Base-by-base conservation (phyloP, 441 rosid species). In the Erodium texanum region DNA sequence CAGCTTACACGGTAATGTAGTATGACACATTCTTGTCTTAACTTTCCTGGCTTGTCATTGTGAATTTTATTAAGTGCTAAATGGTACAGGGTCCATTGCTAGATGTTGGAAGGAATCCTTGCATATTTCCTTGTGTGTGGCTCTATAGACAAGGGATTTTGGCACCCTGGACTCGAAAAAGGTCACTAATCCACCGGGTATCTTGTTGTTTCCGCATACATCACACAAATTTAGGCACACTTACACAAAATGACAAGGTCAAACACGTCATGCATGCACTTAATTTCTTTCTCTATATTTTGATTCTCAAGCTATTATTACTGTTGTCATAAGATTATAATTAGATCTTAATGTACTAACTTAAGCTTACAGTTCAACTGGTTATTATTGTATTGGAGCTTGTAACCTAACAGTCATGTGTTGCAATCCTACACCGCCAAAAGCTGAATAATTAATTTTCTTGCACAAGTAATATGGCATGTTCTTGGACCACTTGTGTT, bases 71-170 rank as follows among this genome's bases (percentile, higher is more conserved):
- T 16, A 24, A 19, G 9, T 64, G 61, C 68, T 75, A 68, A 24
- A 29, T 69, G 72, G 5, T 84, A 78, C 80, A 92, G 98, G 98
- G 97, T 12, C 97, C 96, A 23, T 71, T 93, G 68, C 97, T 90
- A 67, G 97, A 93, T 82, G 75, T 89, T 66, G 98, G 98, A 77
- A 89, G 97, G 77, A 87, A 90, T 68, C 86, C 86, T 67, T 73
- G 87, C 41, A 70, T 82, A 23, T 93, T 93, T 78, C 87, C 92
- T 50, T 93, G 96, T 65, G 82, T 84, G 38, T 93, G 98, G 97
- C 79, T 87, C 71, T 72, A 86, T 75, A 86, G 97, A 75, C 98
- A 89, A 81, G 93, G 96, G 68, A 74, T 90, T 68, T 80, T 93
- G 68, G 78, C 85, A 65, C 96, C 97, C 10, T 90, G 97, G 94